A percentile compares a stretch with the other conserved stretches of the same genome.
Evolutionary conservation across 805 yeast genomes (phyloP).

Genomic region (Zygosaccharomyces rouxii): DNA sequence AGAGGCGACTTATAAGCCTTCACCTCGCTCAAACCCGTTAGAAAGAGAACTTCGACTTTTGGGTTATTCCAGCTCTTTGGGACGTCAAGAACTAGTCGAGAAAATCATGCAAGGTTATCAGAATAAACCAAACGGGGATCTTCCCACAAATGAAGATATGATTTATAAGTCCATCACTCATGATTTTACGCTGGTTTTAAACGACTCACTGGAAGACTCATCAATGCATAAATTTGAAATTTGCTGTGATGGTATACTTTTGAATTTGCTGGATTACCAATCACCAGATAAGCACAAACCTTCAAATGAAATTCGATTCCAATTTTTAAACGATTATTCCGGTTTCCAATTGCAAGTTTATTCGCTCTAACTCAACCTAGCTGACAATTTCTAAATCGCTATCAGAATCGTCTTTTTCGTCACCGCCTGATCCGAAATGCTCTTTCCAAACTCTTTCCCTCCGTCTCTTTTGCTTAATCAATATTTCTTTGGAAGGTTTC

Average conservation of each 20-base stretch:
- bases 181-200: constrained; percentile 18
- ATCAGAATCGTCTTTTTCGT: constrained; percentile 9
- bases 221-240: constrained; percentile 20
- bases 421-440: constrained; percentile 21
- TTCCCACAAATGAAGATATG: constrained; percentile 14
- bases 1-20: constrained; percentile 29
- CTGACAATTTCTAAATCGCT: constrained; percentile 35
- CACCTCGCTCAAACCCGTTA: constrained; percentile 29
- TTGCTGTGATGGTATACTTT: constrained; percentile 32
- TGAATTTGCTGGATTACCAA: constrained; percentile 19
- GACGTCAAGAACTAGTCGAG: constrained; percentile 11
- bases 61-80: constrained; percentile 21
- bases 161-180: constrained; percentile 16
- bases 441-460: constrained; percentile 31
- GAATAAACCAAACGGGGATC: constrained; percentile 12
- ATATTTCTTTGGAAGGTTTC: constrained; percentile 32
- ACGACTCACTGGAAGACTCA: background rate
- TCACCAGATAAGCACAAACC: background rate
- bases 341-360: constrained; percentile 13
- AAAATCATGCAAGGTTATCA: constrained; percentile 30
- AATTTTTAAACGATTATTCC: constrained; percentile 12
- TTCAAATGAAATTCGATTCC: constrained; percentile 12
- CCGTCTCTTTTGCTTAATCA: constrained; percentile 25
- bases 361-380: constrained; percentile 8
- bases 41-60: constrained; percentile 23